Conservation (phyloP, 1,139 yeast genomes). For the Chernovozyma aurita region DNA sequence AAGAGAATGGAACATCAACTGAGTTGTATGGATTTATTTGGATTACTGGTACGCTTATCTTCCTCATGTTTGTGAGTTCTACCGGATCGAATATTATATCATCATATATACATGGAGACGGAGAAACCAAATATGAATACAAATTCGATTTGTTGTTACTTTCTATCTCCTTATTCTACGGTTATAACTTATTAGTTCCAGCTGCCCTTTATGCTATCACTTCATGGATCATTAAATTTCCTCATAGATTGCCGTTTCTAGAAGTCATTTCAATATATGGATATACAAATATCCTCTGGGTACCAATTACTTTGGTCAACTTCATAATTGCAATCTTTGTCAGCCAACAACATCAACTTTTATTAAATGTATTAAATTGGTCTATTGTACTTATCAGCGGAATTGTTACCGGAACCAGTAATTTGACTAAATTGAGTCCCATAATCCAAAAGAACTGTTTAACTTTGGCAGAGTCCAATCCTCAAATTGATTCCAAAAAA, state of each 20-base stretch:
- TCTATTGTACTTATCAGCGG: conserved; percentile 43
- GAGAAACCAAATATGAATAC: conserved; percentile 44
- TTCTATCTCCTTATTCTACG: conserved; percentile 65
- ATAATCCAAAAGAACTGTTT: conserved; percentile 33
- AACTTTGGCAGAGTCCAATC: conserved; percentile 24
- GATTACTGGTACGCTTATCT: conserved; percentile 77
- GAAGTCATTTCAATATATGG: conserved; percentile 63
- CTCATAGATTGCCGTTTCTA: conserved; percentile 35
- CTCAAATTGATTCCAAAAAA: conserved; percentile 16
- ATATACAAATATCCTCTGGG: conserved; percentile 74
- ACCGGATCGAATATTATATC: conserved; percentile 46
- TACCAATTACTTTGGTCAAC: conserved; percentile 65
- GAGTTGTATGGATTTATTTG: conserved; percentile 83
- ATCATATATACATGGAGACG: conserved; percentile 40
- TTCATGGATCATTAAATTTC: conserved; percentile 39
- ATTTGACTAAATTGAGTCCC: conserved; percentile 40
- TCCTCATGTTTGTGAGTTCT: conserved; percentile 67
- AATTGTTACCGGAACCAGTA: conserved; percentile 44
- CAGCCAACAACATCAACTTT: conserved; percentile 26
- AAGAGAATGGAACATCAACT: conserved; percentile 29
- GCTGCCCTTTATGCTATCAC: conserved; percentile 45
- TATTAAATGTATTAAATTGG: conserved; percentile 44
- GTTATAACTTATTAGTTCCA: conserved; percentile 68
- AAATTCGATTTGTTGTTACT: conserved; percentile 59
- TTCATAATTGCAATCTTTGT: conserved; percentile 44